These are phyloP conservation scores for Psilocybe subaeruginosa DNA, from an alignment of 768 basidiomycete species.

Conservation along the genomic window DNA sequence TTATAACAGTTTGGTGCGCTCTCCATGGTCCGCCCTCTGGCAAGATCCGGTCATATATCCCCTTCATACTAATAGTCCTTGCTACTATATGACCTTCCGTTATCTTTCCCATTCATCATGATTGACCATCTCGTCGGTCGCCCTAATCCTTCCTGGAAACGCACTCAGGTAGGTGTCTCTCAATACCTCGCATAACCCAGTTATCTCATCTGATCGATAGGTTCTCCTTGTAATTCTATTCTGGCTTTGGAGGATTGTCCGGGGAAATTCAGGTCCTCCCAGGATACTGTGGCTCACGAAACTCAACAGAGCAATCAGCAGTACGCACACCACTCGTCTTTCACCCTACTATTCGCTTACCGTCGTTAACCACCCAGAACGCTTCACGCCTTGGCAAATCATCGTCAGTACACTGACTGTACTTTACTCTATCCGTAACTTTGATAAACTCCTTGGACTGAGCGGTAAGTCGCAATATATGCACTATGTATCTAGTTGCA, in stretches of 20 bases:
- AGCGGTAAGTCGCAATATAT: conserved; percentile 53
- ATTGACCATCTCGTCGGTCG: conserved; percentile 92
- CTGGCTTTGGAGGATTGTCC: conserved; percentile 83
- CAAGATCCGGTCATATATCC: conserved; percentile 18
- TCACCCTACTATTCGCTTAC: background rate
- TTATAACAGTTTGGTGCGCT: conserved; percentile 15
- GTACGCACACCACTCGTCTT: conserved; percentile 25
- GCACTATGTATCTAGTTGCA: conserved; percentile 7
- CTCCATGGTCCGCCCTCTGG: conserved; percentile 7
- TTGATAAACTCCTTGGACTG: conserved; percentile 85
- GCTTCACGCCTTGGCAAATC: conserved; percentile 97
- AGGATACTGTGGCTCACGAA: conserved; percentile 65
- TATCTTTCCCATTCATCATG: conserved; percentile 50
- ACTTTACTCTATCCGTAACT: conserved; percentile 81
- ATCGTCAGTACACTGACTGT: conserved; percentile 83
- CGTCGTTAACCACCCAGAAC: conserved; percentile 42
- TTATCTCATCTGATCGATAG: conserved; percentile 38
- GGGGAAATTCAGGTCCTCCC: conserved; percentile 67
- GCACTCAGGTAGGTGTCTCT: conserved; percentile 62
- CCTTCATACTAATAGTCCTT: background rate
- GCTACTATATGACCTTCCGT: conserved; percentile 15
- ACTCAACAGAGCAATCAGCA: conserved; percentile 63
- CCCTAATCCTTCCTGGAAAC: conserved; percentile 89
- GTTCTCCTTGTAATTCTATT: conserved; percentile 91
- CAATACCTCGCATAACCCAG: background rate